These are phyloP conservation scores for Trichophyton verrucosum DNA, from an alignment of 2,329 filamentous ascomycete species.

Conservation along the genomic window DNA sequence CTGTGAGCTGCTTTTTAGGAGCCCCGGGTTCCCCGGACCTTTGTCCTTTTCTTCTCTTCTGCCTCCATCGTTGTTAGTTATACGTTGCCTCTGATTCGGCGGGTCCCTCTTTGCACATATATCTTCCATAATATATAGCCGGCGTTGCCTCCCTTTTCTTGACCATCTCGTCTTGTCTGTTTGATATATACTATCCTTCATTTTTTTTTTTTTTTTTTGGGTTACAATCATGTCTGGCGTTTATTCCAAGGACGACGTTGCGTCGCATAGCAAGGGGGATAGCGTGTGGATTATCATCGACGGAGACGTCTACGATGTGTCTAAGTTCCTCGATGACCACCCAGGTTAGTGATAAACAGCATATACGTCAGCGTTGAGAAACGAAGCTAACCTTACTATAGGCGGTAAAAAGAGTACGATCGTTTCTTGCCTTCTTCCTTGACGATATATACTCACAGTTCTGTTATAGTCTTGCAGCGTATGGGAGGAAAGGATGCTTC, in stretches of 20 bases:
- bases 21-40: neutral
- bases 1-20: neutral
- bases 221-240: constrained; percentile 63
- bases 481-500: constrained; percentile 56
- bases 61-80: neutral
- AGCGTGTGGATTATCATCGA: constrained; percentile 17
- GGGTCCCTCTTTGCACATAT: neutral
- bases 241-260: constrained; percentile 73
- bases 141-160: neutral
- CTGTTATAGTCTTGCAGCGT: constrained; percentile 44
- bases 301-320: constrained; percentile 15
- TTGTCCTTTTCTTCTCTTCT: neutral
- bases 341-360: constrained; percentile 11
- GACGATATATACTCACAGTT: constrained; percentile 9
- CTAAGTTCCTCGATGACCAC: constrained; percentile 15
- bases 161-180: neutral
- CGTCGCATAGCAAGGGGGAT: constrained; percentile 52
- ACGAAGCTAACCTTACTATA: constrained; percentile 3
- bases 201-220: too few species aligned
- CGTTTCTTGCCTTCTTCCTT: neutral
- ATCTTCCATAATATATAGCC: neutral
- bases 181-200: neutral
- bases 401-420: constrained; percentile 13
- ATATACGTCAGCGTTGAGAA: neutral
- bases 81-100: constrained; percentile 1